A percentile compares a stretch with the other conserved stretches of the same genome.
Conservation (phyloP, 2,329 filamentous ascomycete species). For the Xylaria sp. region DNA sequence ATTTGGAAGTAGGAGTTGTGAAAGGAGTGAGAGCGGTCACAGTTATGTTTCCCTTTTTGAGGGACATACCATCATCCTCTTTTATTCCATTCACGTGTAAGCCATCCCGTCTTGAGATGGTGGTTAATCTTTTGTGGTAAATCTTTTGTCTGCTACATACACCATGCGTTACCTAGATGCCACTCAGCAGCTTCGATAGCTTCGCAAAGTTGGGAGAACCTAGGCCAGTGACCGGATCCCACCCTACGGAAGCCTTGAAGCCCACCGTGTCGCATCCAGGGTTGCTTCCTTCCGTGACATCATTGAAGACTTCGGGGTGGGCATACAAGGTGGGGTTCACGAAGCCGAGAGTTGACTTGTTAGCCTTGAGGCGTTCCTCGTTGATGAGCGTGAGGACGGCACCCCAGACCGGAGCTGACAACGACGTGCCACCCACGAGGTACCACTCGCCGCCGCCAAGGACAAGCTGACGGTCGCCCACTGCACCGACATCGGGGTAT, state of each 20-base stretch:
- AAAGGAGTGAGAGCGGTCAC: too few relatives aligned
- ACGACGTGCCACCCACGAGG: conserved; percentile 60
- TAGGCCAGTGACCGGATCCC: conserved; percentile 55
- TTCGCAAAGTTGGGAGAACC: conserved; percentile 42
- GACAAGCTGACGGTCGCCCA: conserved; percentile 54
- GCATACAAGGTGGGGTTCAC: conserved; percentile 63
- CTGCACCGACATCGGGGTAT: conserved; percentile 53
- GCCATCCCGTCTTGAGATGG: neutral
- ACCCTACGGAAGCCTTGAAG: conserved; percentile 55
- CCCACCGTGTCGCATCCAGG: conserved; percentile 54
- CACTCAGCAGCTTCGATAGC: conserved; percentile 34
- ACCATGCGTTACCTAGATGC: conserved; percentile 13
- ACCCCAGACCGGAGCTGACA: conserved; percentile 67
- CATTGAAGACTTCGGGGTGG: conserved; percentile 54
- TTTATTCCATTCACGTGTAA: neutral
- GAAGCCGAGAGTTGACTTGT: conserved; percentile 62
- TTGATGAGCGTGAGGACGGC: conserved; percentile 62
- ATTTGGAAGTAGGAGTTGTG: too few relatives aligned
- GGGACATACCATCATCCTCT: neutral
- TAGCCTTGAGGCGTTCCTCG: conserved; percentile 58
- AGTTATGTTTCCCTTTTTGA: neutral
- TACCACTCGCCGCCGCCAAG: conserved; percentile 48
- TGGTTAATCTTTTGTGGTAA: too few relatives aligned
- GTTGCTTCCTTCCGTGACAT: conserved; percentile 53
- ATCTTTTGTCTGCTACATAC: neutral